Evolutionary conservation across 805 yeast genomes (phyloP).

Genomic region (Candida cerambycidarum): DNA sequence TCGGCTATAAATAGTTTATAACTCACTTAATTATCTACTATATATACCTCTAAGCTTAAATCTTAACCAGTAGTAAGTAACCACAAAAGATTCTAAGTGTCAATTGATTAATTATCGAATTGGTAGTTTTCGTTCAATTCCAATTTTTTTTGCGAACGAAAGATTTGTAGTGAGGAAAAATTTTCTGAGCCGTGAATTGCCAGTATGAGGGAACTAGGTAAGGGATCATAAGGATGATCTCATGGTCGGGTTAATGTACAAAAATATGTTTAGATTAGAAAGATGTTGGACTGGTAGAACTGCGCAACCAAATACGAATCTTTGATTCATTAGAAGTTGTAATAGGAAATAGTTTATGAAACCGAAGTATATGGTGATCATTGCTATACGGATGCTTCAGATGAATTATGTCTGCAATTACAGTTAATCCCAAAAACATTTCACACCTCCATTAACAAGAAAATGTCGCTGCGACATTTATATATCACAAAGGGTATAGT

Average conservation of each 20-base stretch:
- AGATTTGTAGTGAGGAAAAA: background rate
- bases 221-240: conserved; percentile 2
- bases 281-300: no score
- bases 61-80: background rate
- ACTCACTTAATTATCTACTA: no score
- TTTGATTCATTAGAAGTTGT: no score
- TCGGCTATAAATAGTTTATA: no score
- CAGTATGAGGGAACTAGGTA: background rate
- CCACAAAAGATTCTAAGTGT: background rate
- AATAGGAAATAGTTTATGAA: no score
- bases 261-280: no score
- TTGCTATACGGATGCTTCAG: no score
- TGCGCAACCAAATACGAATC: no score
- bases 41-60: background rate
- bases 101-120: background rate
- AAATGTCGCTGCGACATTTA: conserved; percentile 4
- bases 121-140: conserved; percentile 1
- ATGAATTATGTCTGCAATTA: no score
- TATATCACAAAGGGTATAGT: background rate
- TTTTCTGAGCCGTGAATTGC: background rate
- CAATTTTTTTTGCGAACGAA: conserved; percentile 5
- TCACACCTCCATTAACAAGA: conserved; percentile 5
- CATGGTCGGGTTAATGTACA: background rate
- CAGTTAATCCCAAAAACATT: conserved; percentile 4
- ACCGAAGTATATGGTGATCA: no score